These are phyloP conservation scores for Xerocomus potaroensis DNA, from an alignment of 768 basidiomycete genomes.

Conservation along the genomic window DNA sequence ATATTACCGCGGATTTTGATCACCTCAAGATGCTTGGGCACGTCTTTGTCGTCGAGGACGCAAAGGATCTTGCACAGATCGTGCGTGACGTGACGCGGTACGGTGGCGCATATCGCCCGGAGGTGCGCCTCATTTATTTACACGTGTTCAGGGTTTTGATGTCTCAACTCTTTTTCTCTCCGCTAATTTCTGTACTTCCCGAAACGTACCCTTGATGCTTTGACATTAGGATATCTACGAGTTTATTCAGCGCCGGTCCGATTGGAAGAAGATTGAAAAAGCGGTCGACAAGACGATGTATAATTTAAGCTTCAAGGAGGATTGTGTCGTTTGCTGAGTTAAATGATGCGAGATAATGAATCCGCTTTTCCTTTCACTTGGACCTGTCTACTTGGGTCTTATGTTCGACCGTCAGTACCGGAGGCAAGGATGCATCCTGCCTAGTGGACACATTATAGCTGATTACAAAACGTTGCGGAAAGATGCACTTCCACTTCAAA, in stretches of 20 bases:
- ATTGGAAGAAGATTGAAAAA: conserved; percentile 99
- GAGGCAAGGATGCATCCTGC: too few relatives aligned
- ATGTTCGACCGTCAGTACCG: too few relatives aligned
- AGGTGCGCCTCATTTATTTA: conserved; percentile 50
- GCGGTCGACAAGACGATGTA: conserved; percentile 95
- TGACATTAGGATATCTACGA: conserved; percentile 84
- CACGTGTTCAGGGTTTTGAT: not conserved
- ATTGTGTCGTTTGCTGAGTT: conserved; percentile 58
- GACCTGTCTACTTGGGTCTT: too few relatives aligned
- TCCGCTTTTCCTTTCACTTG: too few relatives aligned
- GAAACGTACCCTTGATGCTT: not conserved
- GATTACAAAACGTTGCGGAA: too few relatives aligned
- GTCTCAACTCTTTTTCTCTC: too few relatives aligned
- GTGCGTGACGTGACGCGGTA: conserved; percentile 94
- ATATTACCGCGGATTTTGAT: conserved; percentile 86
- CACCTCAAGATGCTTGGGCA: conserved; percentile 97
- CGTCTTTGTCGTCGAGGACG: conserved; percentile 92
- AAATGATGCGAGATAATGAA: too few relatives aligned
- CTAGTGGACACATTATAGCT: too few relatives aligned
- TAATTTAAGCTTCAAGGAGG: conserved; percentile 89
- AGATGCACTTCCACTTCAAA: too few relatives aligned
- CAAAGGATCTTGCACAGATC: conserved; percentile 94
- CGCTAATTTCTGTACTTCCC: too few relatives aligned
- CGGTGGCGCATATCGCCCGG: conserved; percentile 91
- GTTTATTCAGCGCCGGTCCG: conserved; percentile 89